Base-by-base conservation (phyloP, 2,329 filamentous ascomycete genomes). In the Lasiodiplodia sp. region DNA sequence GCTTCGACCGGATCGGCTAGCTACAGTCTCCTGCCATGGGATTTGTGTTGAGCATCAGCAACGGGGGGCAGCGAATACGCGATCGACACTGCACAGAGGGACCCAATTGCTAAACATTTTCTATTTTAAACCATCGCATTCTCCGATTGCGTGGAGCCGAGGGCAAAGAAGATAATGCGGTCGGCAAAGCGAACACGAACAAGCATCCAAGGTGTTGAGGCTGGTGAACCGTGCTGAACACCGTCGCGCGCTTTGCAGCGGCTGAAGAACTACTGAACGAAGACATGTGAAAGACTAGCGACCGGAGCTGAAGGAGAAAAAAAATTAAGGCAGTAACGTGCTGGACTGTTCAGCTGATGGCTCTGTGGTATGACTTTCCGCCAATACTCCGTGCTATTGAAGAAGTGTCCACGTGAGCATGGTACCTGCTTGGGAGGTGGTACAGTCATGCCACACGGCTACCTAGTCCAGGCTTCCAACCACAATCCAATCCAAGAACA, bases 51-150 rank as follows among this genome's bases (percentile, higher is more conserved):
- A 25, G 49, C 10, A 21, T 52, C 14, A 12, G 12, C 23, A 34
- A 40, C 34, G 28, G 28, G 28, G 56, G 56, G 56, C 56, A 58
- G 18, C 23, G 21, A 58, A 47, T 21, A 47, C n/a, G 44, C n/a
- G 44, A 47, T 47, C 44, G 44, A 21, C 44, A 47, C 8, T 47
- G 44, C n/a, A n/a, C 44, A 21, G 8, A 47, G 21, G 21, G 7
- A 11, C 8, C 18, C 44, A 47, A n/a, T 11, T 47, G n/a, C 18
- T n/a, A 4, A 11, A 21, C 21, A 4, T 8, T 47, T 47, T 47
- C 44, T 47, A 47, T 47, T 47, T 21, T 11, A 18, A 12, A 47
- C 11, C 14, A 47, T 47, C 7, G 44, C 18, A 21, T 21, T n/a
- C 44, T 21, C 18, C 44, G 44, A n/a, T 10, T 47, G n/a, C 10